These are phyloP conservation scores for Hyaloscypha hepaticicola DNA, from an alignment of 495 filamentous ascomycete genomes.

Conservation along the genomic window DNA sequence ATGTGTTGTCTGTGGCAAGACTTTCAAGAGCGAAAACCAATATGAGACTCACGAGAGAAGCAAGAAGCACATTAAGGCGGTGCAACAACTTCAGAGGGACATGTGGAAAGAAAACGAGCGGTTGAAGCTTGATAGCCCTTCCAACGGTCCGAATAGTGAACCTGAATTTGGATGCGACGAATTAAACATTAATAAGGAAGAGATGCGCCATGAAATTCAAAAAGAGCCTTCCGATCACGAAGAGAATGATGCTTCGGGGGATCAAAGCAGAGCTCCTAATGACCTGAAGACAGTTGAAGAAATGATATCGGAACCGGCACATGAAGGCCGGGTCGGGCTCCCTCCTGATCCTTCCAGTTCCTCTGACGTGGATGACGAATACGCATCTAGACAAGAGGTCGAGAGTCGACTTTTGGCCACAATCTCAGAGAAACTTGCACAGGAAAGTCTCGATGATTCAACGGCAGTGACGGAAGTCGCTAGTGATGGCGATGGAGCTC, in stretches of 20 bases:
- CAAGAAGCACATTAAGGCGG: conserved; percentile 88
- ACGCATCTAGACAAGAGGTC: conserved; percentile 45
- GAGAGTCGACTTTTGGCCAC: conserved; percentile 34
- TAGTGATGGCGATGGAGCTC: conserved; percentile 28
- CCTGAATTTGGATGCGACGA: conserved; percentile 14
- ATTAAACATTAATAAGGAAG: background rate
- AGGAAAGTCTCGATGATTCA: conserved; percentile 5
- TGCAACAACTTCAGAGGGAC: conserved; percentile 73
- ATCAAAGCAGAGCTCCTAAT: background rate
- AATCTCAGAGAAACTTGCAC: conserved; percentile 9
- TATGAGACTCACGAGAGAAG: conserved; percentile 92
- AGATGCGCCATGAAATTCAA: background rate
- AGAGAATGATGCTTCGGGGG: background rate
- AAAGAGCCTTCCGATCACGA: background rate
- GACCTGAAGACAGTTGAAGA: background rate
- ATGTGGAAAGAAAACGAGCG: conserved; percentile 76
- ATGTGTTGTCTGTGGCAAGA: conserved; percentile 89
- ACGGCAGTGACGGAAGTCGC: background rate
- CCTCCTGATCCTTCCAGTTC: background rate
- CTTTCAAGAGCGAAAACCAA: conserved; percentile 90
- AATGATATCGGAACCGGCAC: background rate
- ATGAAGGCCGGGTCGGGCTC: background rate
- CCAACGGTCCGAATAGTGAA: background rate
- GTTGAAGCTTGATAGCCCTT: conserved; percentile 48
- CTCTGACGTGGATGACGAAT: conserved; percentile 42